Percentiles rank a stretch among this genome's conserved stretches.
Evolutionary conservation across 148 eudicot genomes (phyloP).

Genomic region (Drosera capensis): DNA sequence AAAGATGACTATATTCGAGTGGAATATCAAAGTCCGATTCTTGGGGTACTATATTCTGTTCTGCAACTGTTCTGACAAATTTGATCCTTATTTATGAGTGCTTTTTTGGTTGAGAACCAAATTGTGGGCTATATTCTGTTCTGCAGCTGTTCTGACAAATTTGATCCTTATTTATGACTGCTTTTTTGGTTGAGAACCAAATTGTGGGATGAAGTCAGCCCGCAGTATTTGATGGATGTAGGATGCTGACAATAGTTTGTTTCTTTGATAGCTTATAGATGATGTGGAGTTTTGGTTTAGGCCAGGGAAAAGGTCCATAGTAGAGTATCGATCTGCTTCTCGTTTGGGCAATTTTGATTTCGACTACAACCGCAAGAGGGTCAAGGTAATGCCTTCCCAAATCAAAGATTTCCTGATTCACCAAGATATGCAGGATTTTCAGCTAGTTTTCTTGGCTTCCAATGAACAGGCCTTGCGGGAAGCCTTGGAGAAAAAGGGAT

Average conservation of each 20-base stretch:
- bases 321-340: conserved; percentile 84
- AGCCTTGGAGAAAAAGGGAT: conserved; percentile 75
- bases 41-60: conserved; percentile 43
- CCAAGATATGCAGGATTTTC: no score
- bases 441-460: not conserved
- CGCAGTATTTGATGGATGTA: no score
- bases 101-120: no score
- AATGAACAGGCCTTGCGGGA: conserved; percentile 61
- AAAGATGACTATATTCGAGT: conserved; percentile 64
- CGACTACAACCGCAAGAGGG: conserved; percentile 66
- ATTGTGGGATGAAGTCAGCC: no score
- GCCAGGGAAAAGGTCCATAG: conserved; percentile 62
- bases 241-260: not conserved
- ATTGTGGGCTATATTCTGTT: no score
- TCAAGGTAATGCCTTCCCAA: no score
- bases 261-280: conserved; percentile 64
- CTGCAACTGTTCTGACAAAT: no score
- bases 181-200: no score
- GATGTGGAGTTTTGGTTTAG: conserved; percentile 98
- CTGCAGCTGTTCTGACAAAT: no score
- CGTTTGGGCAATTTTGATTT: conserved; percentile 72
- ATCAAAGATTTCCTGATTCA: no score
- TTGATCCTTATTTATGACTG: no score
- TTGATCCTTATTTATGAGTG: no score
- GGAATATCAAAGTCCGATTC: conserved; percentile 80